phyloP scores from a whole-genome alignment of 1,284 basidiomycete species.

The Austroboletus olivaceoglutinosus region DNA sequence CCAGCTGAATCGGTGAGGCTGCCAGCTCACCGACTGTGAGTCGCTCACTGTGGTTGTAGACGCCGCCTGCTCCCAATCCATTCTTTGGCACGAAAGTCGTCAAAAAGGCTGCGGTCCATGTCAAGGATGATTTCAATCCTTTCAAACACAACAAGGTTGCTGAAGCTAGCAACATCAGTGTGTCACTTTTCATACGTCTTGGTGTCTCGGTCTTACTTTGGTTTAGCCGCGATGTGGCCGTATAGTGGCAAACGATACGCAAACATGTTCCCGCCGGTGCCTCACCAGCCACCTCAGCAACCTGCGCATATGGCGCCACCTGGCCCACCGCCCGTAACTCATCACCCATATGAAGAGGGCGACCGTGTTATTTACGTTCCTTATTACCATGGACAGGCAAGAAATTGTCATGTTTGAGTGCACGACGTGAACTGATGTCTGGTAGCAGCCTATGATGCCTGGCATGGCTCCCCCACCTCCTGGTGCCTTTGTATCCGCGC shows the following conservation, averaged over 20 bases:
- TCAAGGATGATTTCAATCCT: constrained; percentile 94
- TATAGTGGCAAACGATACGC: constrained; percentile 86
- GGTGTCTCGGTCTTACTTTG: neutral
- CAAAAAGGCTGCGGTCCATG: constrained; percentile 75
- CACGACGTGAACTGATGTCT: constrained; percentile 2
- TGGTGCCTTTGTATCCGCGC: constrained; percentile 69
- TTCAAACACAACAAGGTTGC: constrained; percentile 84
- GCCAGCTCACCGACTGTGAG: neutral
- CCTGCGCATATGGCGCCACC: constrained; percentile 67
- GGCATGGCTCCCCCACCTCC: constrained; percentile 76
- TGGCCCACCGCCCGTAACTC: constrained; percentile 63
- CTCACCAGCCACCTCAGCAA: constrained; percentile 56
- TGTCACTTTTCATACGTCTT: constrained; percentile 32
- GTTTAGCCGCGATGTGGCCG: constrained; percentile 75
- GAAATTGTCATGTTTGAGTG: constrained; percentile 17
- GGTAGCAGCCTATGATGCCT: constrained; percentile 68
- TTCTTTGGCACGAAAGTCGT: constrained; percentile 83
- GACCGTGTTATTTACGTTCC: constrained; percentile 67
- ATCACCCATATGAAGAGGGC: constrained; percentile 72
- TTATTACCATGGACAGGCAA: constrained; percentile 71
- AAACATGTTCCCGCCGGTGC: constrained; percentile 66
- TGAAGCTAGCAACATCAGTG: constrained; percentile 71
- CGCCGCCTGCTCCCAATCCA: constrained; percentile 58
- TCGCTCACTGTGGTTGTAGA: constrained; percentile 24
- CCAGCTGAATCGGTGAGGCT: constrained; percentile 45